Conservation (phyloP, 768 basidiomycete genomes). For the Lactifluus subvellereus region DNA sequence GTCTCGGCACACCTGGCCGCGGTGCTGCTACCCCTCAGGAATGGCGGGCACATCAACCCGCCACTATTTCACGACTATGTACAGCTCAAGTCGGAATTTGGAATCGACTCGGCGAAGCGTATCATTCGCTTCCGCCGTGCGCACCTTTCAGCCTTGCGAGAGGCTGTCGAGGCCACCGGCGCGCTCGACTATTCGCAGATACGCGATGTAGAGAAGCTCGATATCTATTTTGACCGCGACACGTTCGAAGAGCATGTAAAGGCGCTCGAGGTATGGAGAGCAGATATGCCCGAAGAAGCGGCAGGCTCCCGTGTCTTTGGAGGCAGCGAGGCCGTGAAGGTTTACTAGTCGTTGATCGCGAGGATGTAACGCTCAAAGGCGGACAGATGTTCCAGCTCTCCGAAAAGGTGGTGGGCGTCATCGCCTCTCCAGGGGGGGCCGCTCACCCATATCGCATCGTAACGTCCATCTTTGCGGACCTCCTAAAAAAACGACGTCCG, state of each 20-base stretch:
- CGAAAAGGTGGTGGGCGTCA: conserved; percentile 41
- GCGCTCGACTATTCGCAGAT: conserved; percentile 50
- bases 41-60: conserved; percentile 65
- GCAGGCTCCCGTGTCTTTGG: conserved; percentile 29
- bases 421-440: conserved; percentile 52
- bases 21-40: conserved; percentile 35
- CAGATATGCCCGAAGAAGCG: conserved; percentile 49
- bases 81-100: conserved; percentile 41
- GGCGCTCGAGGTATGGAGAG: conserved; percentile 40
- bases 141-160: conserved; percentile 46
- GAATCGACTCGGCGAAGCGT: conserved; percentile 41
- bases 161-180: conserved; percentile 48
- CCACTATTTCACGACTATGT: conserved; percentile 54
- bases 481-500: conserved; percentile 43
- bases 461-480: conserved; percentile 49
- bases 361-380: neutral
- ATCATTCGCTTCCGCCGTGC: conserved; percentile 58
- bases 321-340: conserved; percentile 33
- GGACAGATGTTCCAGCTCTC: conserved; percentile 47
- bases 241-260: conserved; percentile 41
- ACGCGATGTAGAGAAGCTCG: conserved; percentile 51
- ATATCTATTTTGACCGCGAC: conserved; percentile 45
- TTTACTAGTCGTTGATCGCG: conserved; percentile 12
- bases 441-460: conserved; percentile 67
- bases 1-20: neutral